A percentile compares a stretch with the other conserved stretches of the same genome.
These are phyloP conservation scores for Exophiala mesophila DNA, from an alignment of 2,329 filamentous ascomycete genomes.

Conservation along the genomic window DNA sequence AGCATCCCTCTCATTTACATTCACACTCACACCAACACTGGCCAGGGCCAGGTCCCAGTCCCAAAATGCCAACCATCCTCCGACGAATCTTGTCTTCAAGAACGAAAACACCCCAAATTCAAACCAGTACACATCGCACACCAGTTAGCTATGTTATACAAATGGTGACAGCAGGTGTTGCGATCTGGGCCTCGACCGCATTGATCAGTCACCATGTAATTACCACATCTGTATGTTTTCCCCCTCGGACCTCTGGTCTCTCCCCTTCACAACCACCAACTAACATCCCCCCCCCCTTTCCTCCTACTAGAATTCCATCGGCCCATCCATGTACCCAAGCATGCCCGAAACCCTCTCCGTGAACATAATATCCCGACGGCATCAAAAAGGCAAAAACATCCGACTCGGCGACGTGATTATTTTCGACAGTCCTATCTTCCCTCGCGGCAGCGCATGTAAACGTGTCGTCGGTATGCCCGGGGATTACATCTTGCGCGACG, in stretches of 20 bases:
- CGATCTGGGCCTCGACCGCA: background rate
- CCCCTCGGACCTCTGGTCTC: background rate
- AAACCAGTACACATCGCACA: too few species aligned
- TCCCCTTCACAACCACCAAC: background rate
- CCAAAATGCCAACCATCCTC: too few species aligned
- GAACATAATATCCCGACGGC: conserved; percentile 58
- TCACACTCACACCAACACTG: too few species aligned
- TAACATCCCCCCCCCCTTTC: background rate
- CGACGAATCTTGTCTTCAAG: too few species aligned
- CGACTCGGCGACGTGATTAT: conserved; percentile 78
- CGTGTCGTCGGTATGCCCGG: conserved; percentile 69
- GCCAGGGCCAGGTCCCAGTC: too few species aligned
- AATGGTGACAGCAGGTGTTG: background rate
- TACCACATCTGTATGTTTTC: background rate
- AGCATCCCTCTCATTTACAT: too few species aligned
- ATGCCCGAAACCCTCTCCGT: conserved; percentile 66
- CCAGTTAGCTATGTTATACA: background rate
- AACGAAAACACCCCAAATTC: too few species aligned
- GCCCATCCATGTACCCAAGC: conserved; percentile 87
- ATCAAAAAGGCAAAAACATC: conserved; percentile 63
- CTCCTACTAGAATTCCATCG: conserved; percentile 33
- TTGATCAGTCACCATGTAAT: conserved; percentile 1
- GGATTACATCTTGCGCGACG: conserved; percentile 48
- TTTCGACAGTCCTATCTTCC: conserved; percentile 68
- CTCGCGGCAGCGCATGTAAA: conserved; percentile 64